These are phyloP conservation scores for Lablab purpureus DNA, from an alignment of 306 rosid species.

Conservation along the genomic window DNA sequence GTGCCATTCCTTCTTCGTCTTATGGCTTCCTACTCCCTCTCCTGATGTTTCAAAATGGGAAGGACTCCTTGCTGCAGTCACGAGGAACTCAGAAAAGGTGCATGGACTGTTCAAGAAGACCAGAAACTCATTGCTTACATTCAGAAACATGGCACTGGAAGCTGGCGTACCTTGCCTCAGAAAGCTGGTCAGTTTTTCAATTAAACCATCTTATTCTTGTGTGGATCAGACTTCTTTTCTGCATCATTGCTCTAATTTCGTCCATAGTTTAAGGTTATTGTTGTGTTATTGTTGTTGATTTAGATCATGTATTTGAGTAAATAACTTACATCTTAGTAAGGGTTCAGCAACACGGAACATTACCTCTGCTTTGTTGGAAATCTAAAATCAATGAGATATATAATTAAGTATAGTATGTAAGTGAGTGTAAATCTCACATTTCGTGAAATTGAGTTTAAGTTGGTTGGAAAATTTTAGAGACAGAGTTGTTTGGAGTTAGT, in stretches of 20 bases:
- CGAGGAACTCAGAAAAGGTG: slow-evolving; percentile 26
- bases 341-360: not conserved
- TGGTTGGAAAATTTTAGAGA: not conserved
- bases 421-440: too few relatives aligned
- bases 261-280: not conserved
- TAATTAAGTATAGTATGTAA: too few relatives aligned
- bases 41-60: slow-evolving; percentile 27
- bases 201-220: not conserved
- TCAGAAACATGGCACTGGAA: slow-evolving; percentile 36
- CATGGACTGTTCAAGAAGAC: slow-evolving; percentile 42
- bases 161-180: slow-evolving; percentile 41
- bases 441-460: too few relatives aligned
- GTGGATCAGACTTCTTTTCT: not conserved
- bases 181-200: slow-evolving; percentile 25
- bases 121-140: slow-evolving; percentile 31
- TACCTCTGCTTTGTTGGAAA: not conserved
- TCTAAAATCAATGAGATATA: too few relatives aligned
- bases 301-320: slow-evolving; percentile 1
- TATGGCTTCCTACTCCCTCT: not conserved
- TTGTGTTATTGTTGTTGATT: not conserved
- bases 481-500: not conserved
- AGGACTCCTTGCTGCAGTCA: slow-evolving; percentile 38
- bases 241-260: not conserved
- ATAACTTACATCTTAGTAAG: not conserved
- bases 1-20: not conserved